A percentile compares a stretch with the other conserved stretches of the same genome.
These are phyloP conservation scores for Lentinula boryana DNA, from an alignment of 768 basidiomycete genomes.

Conservation along the genomic window DNA sequence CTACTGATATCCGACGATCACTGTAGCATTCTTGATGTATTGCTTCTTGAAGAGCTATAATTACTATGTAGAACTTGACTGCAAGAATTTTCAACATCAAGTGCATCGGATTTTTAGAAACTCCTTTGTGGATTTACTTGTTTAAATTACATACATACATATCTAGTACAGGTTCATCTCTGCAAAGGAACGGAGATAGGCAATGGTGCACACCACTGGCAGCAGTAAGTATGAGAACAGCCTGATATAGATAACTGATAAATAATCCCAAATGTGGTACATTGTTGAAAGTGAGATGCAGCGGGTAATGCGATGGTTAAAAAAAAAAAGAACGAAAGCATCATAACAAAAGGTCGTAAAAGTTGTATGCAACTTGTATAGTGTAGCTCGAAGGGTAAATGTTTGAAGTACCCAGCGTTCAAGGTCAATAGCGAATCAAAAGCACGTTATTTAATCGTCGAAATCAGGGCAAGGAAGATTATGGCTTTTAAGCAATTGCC, in stretches of 20 bases:
- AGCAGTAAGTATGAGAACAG: not conserved
- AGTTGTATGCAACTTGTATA: not conserved
- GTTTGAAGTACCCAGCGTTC: not conserved
- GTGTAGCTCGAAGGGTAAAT: not conserved
- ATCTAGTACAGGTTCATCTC: not conserved
- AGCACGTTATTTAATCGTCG: slow-evolving; percentile 11
- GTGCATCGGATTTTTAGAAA: not conserved
- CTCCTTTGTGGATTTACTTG: not conserved
- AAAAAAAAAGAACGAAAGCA: not conserved
- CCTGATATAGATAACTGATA: not conserved
- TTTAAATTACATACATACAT: not conserved
- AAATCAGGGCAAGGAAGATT: slow-evolving; percentile 40
- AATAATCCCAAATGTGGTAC: not conserved
- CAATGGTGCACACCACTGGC: not conserved
- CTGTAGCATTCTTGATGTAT: too few relatives aligned
- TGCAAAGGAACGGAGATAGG: not conserved
- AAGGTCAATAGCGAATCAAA: slow-evolving; percentile 15
- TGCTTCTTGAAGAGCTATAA: too few relatives aligned
- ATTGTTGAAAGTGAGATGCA: not conserved
- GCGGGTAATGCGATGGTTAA: not conserved
- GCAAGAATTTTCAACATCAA: not conserved
- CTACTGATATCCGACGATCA: too few relatives aligned
- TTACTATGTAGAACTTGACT: too few relatives aligned
- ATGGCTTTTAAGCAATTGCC: slow-evolving; percentile 42
- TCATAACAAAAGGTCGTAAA: not conserved